phyloP scores from a whole-genome alignment of 768 basidiomycete species.

The Psilocybe sp. region DNA sequence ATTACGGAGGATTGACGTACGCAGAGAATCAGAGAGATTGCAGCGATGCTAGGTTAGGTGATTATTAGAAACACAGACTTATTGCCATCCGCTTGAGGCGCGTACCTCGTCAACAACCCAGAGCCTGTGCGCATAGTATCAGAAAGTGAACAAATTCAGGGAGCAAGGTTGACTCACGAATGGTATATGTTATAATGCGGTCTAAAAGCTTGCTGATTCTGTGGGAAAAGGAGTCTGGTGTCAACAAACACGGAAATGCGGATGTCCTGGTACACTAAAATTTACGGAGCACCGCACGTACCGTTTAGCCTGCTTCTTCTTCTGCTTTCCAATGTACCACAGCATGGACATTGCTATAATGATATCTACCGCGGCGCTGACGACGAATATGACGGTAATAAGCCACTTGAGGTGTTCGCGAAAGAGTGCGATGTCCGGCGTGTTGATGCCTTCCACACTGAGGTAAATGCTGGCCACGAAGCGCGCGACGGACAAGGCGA shows the following conservation, averaged over 20 bases:
- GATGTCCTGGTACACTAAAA: too few relatives aligned
- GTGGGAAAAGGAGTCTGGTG: neutral
- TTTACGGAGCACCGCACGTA: slow-evolving; percentile 1
- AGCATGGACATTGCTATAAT: slow-evolving; percentile 28
- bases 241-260: neutral
- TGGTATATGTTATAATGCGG: slow-evolving; percentile 25
- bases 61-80: neutral
- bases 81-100: neutral
- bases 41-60: slow-evolving; percentile 7
- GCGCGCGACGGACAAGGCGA: slow-evolving; percentile 20
- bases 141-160: neutral
- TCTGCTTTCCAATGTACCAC: slow-evolving; percentile 24
- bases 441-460: slow-evolving; percentile 19
- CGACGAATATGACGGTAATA: slow-evolving; percentile 24
- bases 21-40: slow-evolving; percentile 16
- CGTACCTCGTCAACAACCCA: slow-evolving; percentile 23
- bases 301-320: slow-evolving; percentile 16
- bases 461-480: slow-evolving; percentile 26
- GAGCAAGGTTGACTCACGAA: slow-evolving; percentile 18
- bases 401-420: slow-evolving; percentile 27
- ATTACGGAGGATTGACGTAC: slow-evolving; percentile 11
- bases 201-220: slow-evolving; percentile 24
- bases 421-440: slow-evolving; percentile 16
- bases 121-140: slow-evolving; percentile 12
- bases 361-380: slow-evolving; percentile 27